Base-by-base conservation (phyloP, 345 rosid genomes). In the Draba incana region DNA sequence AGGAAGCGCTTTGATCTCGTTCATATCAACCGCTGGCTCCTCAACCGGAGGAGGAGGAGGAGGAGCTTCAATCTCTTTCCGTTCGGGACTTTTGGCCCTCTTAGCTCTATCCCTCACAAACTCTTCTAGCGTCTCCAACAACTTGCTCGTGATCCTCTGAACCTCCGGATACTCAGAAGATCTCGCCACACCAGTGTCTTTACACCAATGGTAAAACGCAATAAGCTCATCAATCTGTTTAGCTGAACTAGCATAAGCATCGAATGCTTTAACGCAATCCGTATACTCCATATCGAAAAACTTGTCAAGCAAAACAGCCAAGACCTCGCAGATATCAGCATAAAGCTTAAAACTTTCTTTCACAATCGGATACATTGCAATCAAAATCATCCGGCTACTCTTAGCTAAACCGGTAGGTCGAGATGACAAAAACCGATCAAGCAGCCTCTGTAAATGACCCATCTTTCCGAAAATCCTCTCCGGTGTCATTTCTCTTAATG, bases 161-260 rank as follows among this genome's bases (percentile, higher is more conserved):
- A 93, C 87, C 70, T 93, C 97, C 3, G 98, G 98, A 62, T 93
- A 93, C 75, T 93, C 98, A 0, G 97, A 82, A 1, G 98, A 84
- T 61, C 98, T 82, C 1, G 89, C 88, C 54, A 93, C 84, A 2
- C 98, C 96, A 0, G 75, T 79, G 11, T 85, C 91, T 75, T 90
- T 93, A 37, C 90, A 85, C 97, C 95, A 90, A 50, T 75, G 79
- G 70, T 88, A 90, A 71, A 90, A 83, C 2, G 79, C 69, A 68
- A 85, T 80, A 30, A 93, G 77, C 83, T 93, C 97, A 59, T 87
- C 96, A 10, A 90, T 87, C 81, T 93, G 97, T 77, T 93, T 88
- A 0, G 87, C 83, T 0, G 88, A 77, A 46, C 91, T 82, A 2
- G 82, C 77, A 68, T 88, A 90, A 4, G 95, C 91, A 50, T 93